Percentiles rank a stretch among this genome's conserved stretches.
Conservation (phyloP, 1,284 basidiomycete genomes). For the Sanghuangporus sanghuang region DNA sequence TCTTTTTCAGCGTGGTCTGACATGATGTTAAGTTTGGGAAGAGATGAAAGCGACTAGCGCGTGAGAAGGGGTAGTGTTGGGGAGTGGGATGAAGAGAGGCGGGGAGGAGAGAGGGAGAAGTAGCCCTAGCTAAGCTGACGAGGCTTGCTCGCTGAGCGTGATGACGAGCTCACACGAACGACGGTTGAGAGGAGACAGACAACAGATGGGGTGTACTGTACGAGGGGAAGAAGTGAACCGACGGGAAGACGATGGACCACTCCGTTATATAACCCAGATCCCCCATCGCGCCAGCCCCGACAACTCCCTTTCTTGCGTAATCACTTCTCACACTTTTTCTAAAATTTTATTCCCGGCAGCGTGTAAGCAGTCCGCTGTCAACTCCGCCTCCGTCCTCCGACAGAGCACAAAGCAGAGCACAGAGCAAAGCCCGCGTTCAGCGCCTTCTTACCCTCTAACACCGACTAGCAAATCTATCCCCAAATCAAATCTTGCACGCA, state of each 20-base stretch:
- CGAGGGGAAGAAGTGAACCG: not conserved
- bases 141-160: constrained; percentile 2
- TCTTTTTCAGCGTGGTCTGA: constrained; percentile 52
- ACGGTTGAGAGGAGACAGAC: not conserved
- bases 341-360: not conserved
- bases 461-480: not conserved
- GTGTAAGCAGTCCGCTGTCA: not conserved
- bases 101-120: not conserved
- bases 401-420: not conserved
- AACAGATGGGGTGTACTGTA: not conserved
- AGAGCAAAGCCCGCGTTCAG: not conserved
- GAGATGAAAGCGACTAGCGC: constrained; percentile 12
- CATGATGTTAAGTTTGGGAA: constrained; percentile 24
- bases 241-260: not conserved
- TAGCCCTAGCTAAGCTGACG: not conserved
- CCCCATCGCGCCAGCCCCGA: not conserved
- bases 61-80: not conserved
- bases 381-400: not conserved
- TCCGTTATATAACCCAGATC: not conserved
- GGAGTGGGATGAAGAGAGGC: constrained; percentile 1
- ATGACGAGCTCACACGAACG: not conserved
- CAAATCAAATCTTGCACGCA: not conserved
- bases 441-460: not conserved
- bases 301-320: not conserved
- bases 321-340: not conserved